A percentile compares a stretch with the other conserved stretches of the same genome.
Evolutionary conservation across 1,284 basidiomycete genomes (phyloP).

Genomic region (Ustilago crameri): DNA sequence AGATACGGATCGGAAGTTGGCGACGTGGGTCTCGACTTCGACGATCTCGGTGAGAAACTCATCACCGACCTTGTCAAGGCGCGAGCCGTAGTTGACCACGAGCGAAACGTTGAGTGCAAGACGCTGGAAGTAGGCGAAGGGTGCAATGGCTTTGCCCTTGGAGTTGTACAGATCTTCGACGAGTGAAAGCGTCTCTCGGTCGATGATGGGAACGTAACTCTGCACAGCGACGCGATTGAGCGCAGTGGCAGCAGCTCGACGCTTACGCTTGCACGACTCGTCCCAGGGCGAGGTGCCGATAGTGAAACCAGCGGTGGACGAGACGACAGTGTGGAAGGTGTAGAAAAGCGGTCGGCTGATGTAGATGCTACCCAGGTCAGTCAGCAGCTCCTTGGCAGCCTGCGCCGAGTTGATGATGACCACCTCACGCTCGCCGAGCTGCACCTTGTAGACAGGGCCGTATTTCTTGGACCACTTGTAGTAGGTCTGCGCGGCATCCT

Average conservation of each 20-base stretch:
- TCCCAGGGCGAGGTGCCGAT: conserved; percentile 52
- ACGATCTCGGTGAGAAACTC: conserved; percentile 40
- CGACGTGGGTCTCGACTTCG: conserved; percentile 49
- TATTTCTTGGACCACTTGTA: conserved; percentile 36
- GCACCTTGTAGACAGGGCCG: conserved; percentile 44
- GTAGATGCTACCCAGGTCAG: conserved; percentile 44
- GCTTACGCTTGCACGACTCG: conserved; percentile 49
- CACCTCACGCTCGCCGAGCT: conserved; percentile 42
- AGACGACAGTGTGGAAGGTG: conserved; percentile 49
- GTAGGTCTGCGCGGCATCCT: conserved; percentile 45
- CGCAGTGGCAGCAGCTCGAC: conserved; percentile 42
- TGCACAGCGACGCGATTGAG: conserved; percentile 45
- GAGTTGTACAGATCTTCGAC: conserved; percentile 39
- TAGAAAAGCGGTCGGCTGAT: conserved; percentile 47
- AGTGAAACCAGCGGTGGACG: conserved; percentile 43
- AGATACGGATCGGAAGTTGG: conserved; percentile 44
- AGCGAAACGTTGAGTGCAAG: conserved; percentile 46
- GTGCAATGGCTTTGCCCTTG: conserved; percentile 19
- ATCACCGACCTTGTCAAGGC: conserved; percentile 40
- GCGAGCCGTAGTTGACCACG: conserved; percentile 39
- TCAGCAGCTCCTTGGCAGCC: conserved; percentile 45
- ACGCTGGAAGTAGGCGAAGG: conserved; percentile 43
- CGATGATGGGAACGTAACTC: conserved; percentile 48
- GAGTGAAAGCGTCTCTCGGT: conserved; percentile 41
- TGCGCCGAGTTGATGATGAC: conserved; percentile 44